A percentile compares a stretch with the other conserved stretches of the same genome.
phyloP scores from a whole-genome alignment of 2,329 filamentous ascomycete species.

The Pezizomycotina sp. region DNA sequence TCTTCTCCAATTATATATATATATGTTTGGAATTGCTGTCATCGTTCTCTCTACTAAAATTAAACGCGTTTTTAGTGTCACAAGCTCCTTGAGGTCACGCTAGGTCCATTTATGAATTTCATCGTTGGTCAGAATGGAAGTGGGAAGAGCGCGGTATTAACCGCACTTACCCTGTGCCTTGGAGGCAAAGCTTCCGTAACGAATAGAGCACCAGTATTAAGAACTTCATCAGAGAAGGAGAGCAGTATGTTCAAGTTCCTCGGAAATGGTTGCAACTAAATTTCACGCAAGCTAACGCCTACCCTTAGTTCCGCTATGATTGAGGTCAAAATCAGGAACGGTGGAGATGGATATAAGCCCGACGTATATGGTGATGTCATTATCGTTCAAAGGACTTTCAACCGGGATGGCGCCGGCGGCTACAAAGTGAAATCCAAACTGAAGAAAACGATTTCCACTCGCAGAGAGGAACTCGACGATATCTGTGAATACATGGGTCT shows the following conservation, averaged over 20 bases:
- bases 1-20: no score
- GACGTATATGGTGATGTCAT: conserved; percentile 73
- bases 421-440: conserved; percentile 72
- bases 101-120: conserved; percentile 96
- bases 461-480: conserved; percentile 74
- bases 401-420: conserved; percentile 52
- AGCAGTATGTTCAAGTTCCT: conserved; percentile 47
- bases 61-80: conserved; percentile 81
- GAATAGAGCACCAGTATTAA: conserved; percentile 79
- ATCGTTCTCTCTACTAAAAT: conserved; percentile 79
- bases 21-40: conserved; percentile 56
- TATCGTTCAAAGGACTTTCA: conserved; percentile 80
- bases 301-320: conserved; percentile 41
- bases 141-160: conserved; percentile 89
- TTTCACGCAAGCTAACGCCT: conserved; percentile 9
- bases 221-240: conserved; percentile 76
- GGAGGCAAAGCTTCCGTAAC: conserved; percentile 86
- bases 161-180: conserved; percentile 82
- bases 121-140: conserved; percentile 96
- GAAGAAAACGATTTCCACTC: conserved; percentile 58
- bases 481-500: conserved; percentile 85
- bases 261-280: conserved; percentile 1
- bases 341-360: conserved; percentile 69
- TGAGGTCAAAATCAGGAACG: conserved; percentile 77
- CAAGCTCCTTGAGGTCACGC: conserved; percentile 55